phyloP scores from a whole-genome alignment of 345 rosid genomes.

The Ricinus communis region DNA sequence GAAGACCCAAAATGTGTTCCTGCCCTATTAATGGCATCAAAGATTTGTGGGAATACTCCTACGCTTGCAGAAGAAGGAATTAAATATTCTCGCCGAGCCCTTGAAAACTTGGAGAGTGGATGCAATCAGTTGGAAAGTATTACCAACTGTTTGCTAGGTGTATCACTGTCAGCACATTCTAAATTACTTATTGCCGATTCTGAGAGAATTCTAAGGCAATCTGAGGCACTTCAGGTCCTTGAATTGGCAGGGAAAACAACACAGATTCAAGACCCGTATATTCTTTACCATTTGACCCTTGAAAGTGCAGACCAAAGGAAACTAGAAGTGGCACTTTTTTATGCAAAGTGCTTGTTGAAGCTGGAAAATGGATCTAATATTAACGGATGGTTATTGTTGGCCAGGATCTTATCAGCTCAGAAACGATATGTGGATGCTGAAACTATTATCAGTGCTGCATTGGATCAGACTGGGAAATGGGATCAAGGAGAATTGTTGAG shows the following conservation, averaged over 20 bases:
- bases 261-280: constrained; percentile 44
- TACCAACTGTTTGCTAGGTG: constrained; percentile 50
- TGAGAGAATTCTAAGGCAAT: constrained; percentile 48
- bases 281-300: constrained; percentile 58
- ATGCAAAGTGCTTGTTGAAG: constrained; percentile 47
- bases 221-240: constrained; percentile 61
- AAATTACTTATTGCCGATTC: constrained; percentile 45
- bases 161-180: constrained; percentile 53
- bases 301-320: constrained; percentile 82
- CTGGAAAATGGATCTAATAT: constrained; percentile 57
- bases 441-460: constrained; percentile 51
- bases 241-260: constrained; percentile 52
- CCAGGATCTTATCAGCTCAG: constrained; percentile 75
- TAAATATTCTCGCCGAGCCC: constrained; percentile 54
- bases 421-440: constrained; percentile 60
- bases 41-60: constrained; percentile 51
- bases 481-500: constrained; percentile 81
- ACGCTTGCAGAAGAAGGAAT: constrained; percentile 63
- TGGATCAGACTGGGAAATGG: constrained; percentile 76
- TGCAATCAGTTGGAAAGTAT: constrained; percentile 53
- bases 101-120: constrained; percentile 36
- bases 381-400: constrained; percentile 69
- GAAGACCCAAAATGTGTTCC: constrained; percentile 56
- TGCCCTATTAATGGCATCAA: constrained; percentile 64
- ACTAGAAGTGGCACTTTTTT: constrained; percentile 52